Evolutionary conservation across 106 monocot genomes (phyloP), one percentile per base, ranked within the genome.

Genomic region (Dendrobium huoshanense): DNA sequence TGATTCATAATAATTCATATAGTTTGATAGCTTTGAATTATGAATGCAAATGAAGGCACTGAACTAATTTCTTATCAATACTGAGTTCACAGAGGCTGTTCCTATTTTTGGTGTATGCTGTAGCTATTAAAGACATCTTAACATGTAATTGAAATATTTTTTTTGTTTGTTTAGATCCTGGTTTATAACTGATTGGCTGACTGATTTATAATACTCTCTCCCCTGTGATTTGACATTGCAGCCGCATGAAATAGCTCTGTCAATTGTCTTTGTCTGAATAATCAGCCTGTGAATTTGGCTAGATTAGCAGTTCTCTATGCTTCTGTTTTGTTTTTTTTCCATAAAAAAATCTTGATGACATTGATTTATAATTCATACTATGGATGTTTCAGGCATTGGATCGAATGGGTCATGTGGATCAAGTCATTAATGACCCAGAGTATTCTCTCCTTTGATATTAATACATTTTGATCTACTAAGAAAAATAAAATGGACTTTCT

Each of bases 341-440:
- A 29, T 9, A 1, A 68, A 24, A 75, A 40, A 24, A 16, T 80
- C 17, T 42, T 58, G n/a, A 25, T 10, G n/a, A 67, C 67, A n/a
- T 17, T 29, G 2, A 22, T 78, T 79, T 67, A 31, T 55, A 78
- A 74, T 41, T 79, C 18, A 41, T 79, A 77, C 41, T 27, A 24
- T 51, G 45, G 22, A 61, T 65, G 72, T 43, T 86, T 70, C 85
- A 95, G 95, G 95, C 95, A 81, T 81, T 95, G 89, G 98, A 99
- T 1, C 86, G 98, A 78, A 95, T 99, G 95, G 95, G 93, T 75
- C 83, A 75, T 84, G 84, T 95, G 16, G 98, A 99, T 86, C 88
- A 87, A 82, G 85, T 99, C 49, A 80, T 99, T 77, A 99, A 91
- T 84, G 98, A 99, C 87, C 98, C 98, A 86, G 98, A 99, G 98